Conservation (phyloP, 2,329 filamentous ascomycete genomes). For the Elsinoe batatas region DNA sequence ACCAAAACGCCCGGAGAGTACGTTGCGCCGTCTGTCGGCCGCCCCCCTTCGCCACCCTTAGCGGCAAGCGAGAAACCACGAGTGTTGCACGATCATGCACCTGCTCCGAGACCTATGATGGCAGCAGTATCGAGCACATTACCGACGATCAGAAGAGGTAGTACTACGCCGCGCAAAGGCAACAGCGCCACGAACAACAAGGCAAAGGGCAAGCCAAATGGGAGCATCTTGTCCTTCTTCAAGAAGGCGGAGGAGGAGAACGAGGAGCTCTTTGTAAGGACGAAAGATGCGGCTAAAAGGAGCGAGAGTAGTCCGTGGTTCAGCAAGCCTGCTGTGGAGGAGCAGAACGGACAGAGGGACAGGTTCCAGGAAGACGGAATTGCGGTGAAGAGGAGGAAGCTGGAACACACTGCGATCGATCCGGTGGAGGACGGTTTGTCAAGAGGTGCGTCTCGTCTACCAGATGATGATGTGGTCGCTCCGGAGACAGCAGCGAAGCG, state of each 20-base stretch:
- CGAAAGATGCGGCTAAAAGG: constrained; percentile 7
- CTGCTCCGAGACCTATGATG: constrained; percentile 23
- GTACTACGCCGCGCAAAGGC: constrained; percentile 26
- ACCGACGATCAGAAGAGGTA: constrained; percentile 23
- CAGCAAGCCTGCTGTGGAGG: constrained; percentile 16
- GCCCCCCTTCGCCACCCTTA: constrained; percentile 43
- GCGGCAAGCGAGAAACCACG: constrained; percentile 1
- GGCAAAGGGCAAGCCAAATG: constrained; percentile 35
- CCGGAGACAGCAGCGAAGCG: not conserved
- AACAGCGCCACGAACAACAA: constrained; percentile 30
- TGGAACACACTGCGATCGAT: constrained; percentile 16
- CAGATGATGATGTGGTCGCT: constrained; percentile 5
- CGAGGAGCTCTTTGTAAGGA: constrained; percentile 28
- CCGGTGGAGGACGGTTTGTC: constrained; percentile 26
- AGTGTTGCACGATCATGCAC: constrained; percentile 8
- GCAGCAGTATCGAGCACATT: constrained; percentile 20
- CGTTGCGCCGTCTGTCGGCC: constrained; percentile 39
- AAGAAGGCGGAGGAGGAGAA: constrained; percentile 38
- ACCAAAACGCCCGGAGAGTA: constrained; percentile 26
- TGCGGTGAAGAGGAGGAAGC: constrained; percentile 35
- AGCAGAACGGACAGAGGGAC: constrained; percentile 18
- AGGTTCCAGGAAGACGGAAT: constrained; percentile 36
- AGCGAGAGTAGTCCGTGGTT: constrained; percentile 8
- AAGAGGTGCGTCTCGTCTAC: constrained; percentile 31
- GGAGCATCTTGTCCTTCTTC: constrained; percentile 46